Base-by-base conservation (phyloP, 2,329 filamentous ascomycete genomes). In the Exserohilum turcica region DNA sequence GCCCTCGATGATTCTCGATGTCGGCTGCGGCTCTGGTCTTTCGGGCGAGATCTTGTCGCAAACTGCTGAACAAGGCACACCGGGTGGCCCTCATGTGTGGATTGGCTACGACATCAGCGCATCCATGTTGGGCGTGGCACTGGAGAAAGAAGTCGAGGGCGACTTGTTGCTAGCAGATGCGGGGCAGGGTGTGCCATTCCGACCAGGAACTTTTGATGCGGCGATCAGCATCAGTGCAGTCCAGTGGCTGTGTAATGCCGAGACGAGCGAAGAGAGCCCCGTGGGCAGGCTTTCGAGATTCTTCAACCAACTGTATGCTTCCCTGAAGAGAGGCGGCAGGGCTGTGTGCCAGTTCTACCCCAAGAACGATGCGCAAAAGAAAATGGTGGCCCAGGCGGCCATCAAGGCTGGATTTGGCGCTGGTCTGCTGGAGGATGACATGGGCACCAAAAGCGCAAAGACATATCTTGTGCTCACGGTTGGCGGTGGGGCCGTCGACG, bases 291-390 rank as follows among this genome's bases (percentile, higher is more conserved):
- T 99, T 21, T 83, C 85, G 4, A 82, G 93, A 38, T 99, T 99
- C 72, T 99, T 99, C 75, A 91, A 95, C 67, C 91, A 92, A 0
- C 77, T 99, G 1, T 99, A 97, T 76, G 89, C 91, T 0, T 87
- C 86, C 55, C 77, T 99, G 58, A 86, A 87, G 59, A 82, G 94
- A 16, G 94, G 94, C 5, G 94, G 91, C 1, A 84, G 91, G 32
- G 94, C 94, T 0, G 93, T 97, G 12, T 96, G 92, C 72, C 94
- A 99, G 70, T 99, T 99, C 75, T 99, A 99, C 74, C 94, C 94
- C 2, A 96, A 96, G 78, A 97, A 99, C 73, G 89, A 95, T 64
- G 82, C 85, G 58, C 94, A 99, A 78, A 85, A 92, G 69, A 86
- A 84, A 68, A 96, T 99, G 92, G 96, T 99, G 63, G 91, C 88